Percentiles rank a stretch among this genome's conserved stretches.
Evolutionary conservation across 176 grass and related monocot species (phyloP).

Genomic region (Themeda triandra): DNA sequence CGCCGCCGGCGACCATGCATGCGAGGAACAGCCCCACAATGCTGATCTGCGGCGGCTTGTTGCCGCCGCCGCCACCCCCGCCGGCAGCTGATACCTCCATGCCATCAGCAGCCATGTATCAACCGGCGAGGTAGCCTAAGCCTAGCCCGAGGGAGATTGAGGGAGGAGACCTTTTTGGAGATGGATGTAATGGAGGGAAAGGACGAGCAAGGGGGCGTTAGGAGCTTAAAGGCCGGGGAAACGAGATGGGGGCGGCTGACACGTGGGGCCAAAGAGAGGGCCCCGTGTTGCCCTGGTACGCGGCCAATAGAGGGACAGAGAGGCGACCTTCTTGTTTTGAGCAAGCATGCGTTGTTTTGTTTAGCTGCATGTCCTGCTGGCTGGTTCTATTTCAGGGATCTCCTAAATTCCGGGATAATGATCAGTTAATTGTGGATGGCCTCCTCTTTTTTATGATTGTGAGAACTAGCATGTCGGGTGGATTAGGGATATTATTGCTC

Average conservation of each 20-base stretch:
- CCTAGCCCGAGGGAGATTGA: background rate
- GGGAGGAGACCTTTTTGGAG: background rate
- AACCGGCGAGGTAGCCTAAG: background rate
- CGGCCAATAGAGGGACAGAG: background rate
- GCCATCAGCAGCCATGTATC: background rate
- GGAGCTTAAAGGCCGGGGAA: background rate
- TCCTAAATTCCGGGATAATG: background rate
- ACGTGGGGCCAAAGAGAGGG: background rate
- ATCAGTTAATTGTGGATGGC: background rate
- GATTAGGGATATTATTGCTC: no score
- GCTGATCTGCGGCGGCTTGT: constrained; percentile 32
- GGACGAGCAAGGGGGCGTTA: background rate
- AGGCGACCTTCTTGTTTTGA: background rate
- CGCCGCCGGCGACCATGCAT: constrained; percentile 72
- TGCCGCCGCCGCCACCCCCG: background rate
- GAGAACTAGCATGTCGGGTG: no score
- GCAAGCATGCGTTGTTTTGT: background rate
- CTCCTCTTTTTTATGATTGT: background rate
- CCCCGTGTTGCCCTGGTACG: background rate
- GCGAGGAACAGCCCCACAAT: constrained; percentile 39
- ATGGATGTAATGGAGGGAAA: constrained; percentile 22
- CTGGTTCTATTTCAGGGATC: background rate
- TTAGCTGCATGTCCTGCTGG: background rate
- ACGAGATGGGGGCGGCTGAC: background rate
- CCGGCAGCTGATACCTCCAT: background rate